Percentiles rank a stretch among this genome's conserved stretches.
These are phyloP conservation scores for Pythium chondricola DNA, from an alignment of 352 stramenopile genomes.

Conservation along the genomic window DNA sequence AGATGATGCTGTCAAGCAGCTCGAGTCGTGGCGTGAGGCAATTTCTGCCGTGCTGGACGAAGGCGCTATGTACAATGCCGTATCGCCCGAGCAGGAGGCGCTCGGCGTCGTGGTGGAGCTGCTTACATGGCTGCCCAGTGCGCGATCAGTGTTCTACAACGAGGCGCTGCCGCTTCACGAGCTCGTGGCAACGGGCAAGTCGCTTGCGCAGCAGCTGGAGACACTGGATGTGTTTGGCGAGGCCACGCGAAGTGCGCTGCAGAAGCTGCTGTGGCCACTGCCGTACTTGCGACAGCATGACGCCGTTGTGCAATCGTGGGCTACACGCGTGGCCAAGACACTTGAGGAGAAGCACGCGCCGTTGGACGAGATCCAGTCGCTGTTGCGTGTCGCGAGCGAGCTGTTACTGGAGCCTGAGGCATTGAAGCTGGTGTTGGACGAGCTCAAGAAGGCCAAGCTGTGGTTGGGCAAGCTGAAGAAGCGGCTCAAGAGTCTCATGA, in stretches of 20 bases:
- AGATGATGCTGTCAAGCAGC: conserved; percentile 62
- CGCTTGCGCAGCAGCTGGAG: conserved; percentile 29
- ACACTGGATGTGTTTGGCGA: conserved; percentile 14
- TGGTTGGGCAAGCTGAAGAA: conserved; percentile 87
- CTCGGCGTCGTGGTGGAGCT: conserved; percentile 47
- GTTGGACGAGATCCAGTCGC: conserved; percentile 42
- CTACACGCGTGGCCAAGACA: conserved; percentile 40
- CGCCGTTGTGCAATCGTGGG: conserved; percentile 61
- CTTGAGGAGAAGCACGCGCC: conserved; percentile 57
- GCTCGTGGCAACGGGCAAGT: conserved; percentile 45
- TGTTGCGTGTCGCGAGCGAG: conserved; percentile 50
- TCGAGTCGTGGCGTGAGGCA: conserved; percentile 64
- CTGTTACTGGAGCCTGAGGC: conserved; percentile 68
- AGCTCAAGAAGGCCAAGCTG: conserved; percentile 71
- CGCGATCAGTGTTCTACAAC: conserved; percentile 77
- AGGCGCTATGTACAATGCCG: conserved; percentile 56
- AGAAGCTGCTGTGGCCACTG: conserved; percentile 67
- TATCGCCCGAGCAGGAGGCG: conserved; percentile 48
- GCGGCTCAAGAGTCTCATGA: conserved; percentile 60
- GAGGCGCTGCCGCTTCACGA: conserved; percentile 56
- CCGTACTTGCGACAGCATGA: conserved; percentile 59
- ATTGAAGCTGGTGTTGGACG: conserved; percentile 73
- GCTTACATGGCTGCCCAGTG: conserved; percentile 71
- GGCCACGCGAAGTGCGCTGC: conserved; percentile 35
- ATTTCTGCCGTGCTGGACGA: conserved; percentile 54